Evolutionary conservation across 2,329 filamentous ascomycete species (phyloP).

Genomic region (Aspergillus fischeri): DNA sequence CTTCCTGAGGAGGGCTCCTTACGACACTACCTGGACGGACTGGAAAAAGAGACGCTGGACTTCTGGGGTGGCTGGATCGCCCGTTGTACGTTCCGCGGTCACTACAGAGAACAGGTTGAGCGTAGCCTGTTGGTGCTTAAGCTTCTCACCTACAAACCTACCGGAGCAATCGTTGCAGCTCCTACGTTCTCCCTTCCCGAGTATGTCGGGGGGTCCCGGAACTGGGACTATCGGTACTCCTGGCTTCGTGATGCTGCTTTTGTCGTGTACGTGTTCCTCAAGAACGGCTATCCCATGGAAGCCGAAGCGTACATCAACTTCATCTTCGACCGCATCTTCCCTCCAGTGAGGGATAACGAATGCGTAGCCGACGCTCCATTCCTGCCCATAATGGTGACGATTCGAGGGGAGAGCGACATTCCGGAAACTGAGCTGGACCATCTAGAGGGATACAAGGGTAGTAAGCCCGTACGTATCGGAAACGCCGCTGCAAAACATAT

Average conservation of each 20-base stretch:
- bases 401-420: conserved; percentile 69
- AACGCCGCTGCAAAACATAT: conserved; percentile 73
- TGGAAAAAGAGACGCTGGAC: conserved; percentile 65
- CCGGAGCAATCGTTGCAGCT: conserved; percentile 70
- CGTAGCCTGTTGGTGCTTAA: conserved; percentile 71
- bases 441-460: conserved; percentile 68
- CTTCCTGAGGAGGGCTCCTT: conserved; percentile 59
- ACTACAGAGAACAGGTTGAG: conserved; percentile 67
- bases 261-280: conserved; percentile 70
- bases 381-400: conserved; percentile 78
- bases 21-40: conserved; percentile 52
- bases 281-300: conserved; percentile 70
- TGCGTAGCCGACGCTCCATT: conserved; percentile 42
- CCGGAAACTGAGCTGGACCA: conserved; percentile 66
- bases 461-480: conserved; percentile 68
- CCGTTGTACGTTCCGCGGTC: conserved; percentile 65
- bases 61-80: conserved; percentile 73
- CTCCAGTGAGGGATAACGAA: conserved; percentile 52
- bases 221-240: conserved; percentile 55
- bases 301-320: conserved; percentile 76
- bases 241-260: conserved; percentile 77
- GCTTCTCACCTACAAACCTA: conserved; percentile 72
- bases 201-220: conserved; percentile 62
- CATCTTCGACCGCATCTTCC: conserved; percentile 64
- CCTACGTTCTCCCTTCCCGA: conserved; percentile 76